Evolutionary conservation across 177 flowering plant species (phyloP), one percentile per base, ranked within the genome.

Genomic region (Vitis hybrid): DNA sequence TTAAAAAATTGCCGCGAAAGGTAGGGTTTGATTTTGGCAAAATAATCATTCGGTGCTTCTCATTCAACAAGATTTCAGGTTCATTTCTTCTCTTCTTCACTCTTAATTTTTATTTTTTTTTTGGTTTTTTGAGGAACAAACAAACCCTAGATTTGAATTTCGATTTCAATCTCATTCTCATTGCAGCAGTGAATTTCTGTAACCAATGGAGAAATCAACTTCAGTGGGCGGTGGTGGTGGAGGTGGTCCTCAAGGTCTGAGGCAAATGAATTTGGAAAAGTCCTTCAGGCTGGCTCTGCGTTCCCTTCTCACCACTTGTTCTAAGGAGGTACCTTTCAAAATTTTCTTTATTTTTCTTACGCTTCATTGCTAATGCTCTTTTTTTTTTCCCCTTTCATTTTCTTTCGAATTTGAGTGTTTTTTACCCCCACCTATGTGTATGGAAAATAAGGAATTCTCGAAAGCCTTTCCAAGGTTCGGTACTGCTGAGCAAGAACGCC

Each of bases 281-380:
- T 81, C 87, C 13, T 86, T 89, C 77, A 81, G 81, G 74, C 74
- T 78, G 63, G 85, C 79, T 10, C 26, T 82, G 17, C 83, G 80
- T 12, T 80, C 89, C 73, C 71, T 89, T 17, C 81, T 87, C 56
- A 86, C 84, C 10, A 64, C 87, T 12, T 86, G 89, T 72, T 78
- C 91, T 3, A 79, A 76, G 59, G 80, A 89, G 86, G 90, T 88
- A 49, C 54, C 5, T 51, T 4, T 23, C 48, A 40, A 40, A 40
- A 40, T 67, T 3, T 30, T 5, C 66, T 2, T 8, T 1, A 9
- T 13, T 14, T 21, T 18, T 8, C n/a, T 73, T 11, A n/a, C 0
- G 19, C 2, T 30, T 55, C 26, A 3, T 21, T 10, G 45, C 2
- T 2, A 8, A 2, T 51, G 32, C 32, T 30, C 32, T 30, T 30